Evolutionary conservation across 73 alveolate species (phyloP).

Genomic region (Paramecium pentaurelia): DNA sequence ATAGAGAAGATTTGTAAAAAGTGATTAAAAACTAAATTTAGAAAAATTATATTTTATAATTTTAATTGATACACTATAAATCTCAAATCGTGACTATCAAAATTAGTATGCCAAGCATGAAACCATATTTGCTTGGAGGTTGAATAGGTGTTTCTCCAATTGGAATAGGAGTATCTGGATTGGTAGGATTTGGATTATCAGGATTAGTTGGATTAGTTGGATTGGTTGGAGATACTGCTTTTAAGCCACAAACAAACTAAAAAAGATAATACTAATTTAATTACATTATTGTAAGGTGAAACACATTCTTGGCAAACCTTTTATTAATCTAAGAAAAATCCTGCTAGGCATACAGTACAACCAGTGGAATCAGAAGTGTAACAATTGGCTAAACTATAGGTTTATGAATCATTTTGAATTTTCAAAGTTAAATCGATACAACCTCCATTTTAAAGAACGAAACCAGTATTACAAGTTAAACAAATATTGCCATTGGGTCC

Average conservation of each 20-base stretch:
- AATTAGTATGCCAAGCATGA: neutral
- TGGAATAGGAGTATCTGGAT: neutral
- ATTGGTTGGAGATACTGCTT: neutral
- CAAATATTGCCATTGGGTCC: neutral
- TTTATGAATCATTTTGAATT: neutral
- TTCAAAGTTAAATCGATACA: neutral
- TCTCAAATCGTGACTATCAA: neutral
- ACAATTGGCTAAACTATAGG: neutral
- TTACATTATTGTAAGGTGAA: slow-evolving; percentile 3
- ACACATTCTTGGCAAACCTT: neutral
- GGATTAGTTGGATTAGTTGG: neutral
- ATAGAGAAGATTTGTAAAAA: too few species aligned
- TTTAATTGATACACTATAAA: neutral
- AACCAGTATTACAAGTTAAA: neutral
- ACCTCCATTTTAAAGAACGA: neutral
- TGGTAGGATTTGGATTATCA: neutral
- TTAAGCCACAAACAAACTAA: neutral
- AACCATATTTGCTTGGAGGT: neutral
- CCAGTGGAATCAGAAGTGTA: neutral
- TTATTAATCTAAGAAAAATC: neutral
- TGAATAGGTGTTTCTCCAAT: neutral
- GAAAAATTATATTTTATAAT: neutral
- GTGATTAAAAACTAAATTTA: too few species aligned
- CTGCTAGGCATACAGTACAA: neutral
- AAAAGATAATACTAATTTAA: neutral